These are phyloP conservation scores for Phlegmacium glaucopus DNA, from an alignment of 768 basidiomycete genomes.

Conservation along the genomic window DNA sequence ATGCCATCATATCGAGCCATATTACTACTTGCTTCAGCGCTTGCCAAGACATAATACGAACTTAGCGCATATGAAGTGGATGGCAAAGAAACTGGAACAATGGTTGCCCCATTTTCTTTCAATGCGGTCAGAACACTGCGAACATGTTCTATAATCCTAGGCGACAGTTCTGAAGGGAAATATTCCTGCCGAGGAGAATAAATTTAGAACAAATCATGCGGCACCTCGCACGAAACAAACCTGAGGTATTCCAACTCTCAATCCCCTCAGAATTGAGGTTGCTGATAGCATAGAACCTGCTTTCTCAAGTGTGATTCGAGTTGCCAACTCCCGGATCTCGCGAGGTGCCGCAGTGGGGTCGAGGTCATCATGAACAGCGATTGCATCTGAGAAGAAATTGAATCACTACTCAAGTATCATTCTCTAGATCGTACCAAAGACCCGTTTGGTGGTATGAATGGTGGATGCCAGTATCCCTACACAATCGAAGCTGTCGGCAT, in stretches of 20 bases:
- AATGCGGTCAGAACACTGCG: slow-evolving; percentile 41
- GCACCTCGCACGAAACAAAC: slow-evolving; percentile 28
- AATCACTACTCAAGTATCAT: neutral
- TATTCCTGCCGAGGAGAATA: slow-evolving; percentile 50
- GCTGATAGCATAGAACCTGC: slow-evolving; percentile 7
- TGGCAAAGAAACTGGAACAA: slow-evolving; percentile 76
- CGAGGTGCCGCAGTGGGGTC: slow-evolving; percentile 73
- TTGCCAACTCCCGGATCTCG: slow-evolving; percentile 28
- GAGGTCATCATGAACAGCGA: slow-evolving; percentile 56
- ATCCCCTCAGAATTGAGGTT: slow-evolving; percentile 35
- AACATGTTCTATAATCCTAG: slow-evolving; percentile 40
- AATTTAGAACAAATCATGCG: neutral
- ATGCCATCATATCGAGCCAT: slow-evolving; percentile 88
- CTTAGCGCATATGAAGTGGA: slow-evolving; percentile 69
- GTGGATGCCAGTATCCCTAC: slow-evolving; percentile 76
- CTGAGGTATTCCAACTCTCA: slow-evolving; percentile 76
- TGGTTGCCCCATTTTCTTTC: slow-evolving; percentile 52
- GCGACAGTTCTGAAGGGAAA: slow-evolving; percentile 67
- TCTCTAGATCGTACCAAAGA: slow-evolving; percentile 58
- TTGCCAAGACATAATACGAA: slow-evolving; percentile 95
- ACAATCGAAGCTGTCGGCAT: slow-evolving; percentile 93
- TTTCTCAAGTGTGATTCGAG: slow-evolving; percentile 9
- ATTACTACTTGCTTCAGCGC: slow-evolving; percentile 92
- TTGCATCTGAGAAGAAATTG: slow-evolving; percentile 29
- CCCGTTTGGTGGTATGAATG: slow-evolving; percentile 42